These are phyloP conservation scores for Avena insularis DNA, from an alignment of 176 grass and related monocot genomes.

Conservation along the genomic window DNA sequence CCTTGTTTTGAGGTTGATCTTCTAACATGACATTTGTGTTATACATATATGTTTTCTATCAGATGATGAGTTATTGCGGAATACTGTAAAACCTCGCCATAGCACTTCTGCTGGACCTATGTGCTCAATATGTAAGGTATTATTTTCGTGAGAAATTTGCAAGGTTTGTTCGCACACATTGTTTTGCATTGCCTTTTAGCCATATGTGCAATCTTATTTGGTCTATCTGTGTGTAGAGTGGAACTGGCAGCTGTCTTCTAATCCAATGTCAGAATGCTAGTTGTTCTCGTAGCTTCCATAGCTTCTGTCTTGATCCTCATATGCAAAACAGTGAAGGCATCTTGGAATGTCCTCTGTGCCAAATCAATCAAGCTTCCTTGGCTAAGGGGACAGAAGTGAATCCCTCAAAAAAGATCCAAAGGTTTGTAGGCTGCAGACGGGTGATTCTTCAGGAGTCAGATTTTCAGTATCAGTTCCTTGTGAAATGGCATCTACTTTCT, in stretches of 20 bases:
- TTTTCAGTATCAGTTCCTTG: slow-evolving; percentile 59
- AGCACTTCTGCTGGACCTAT: slow-evolving; percentile 38
- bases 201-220: slow-evolving; percentile 12
- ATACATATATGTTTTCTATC: slow-evolving; percentile 21
- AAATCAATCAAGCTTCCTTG: slow-evolving; percentile 6
- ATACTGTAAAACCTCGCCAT: slow-evolving; percentile 41
- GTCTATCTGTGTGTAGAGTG: slow-evolving; percentile 47
- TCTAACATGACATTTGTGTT: slow-evolving; percentile 10
- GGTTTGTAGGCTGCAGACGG: slow-evolving; percentile 58
- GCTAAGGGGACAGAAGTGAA: slow-evolving; percentile 13
- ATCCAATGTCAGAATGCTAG: slow-evolving; percentile 56
- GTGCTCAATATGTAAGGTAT: slow-evolving; percentile 67
- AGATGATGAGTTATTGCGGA: slow-evolving; percentile 54
- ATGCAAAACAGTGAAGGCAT: slow-evolving; percentile 38
- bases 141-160: slow-evolving; percentile 32
- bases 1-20: slow-evolving; percentile 21
- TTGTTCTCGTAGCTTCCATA: slow-evolving; percentile 53
- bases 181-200: neutral
- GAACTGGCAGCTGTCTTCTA: slow-evolving; percentile 50
- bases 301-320: slow-evolving; percentile 56
- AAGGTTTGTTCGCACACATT: slow-evolving; percentile 29
- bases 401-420: slow-evolving; percentile 57
- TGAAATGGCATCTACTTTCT: slow-evolving; percentile 77
- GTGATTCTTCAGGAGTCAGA: slow-evolving; percentile 42
- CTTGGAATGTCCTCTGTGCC: slow-evolving; percentile 53